phyloP scores from a whole-genome alignment of 1,284 basidiomycete genomes.

The Papiliotrema fonsecae region DNA sequence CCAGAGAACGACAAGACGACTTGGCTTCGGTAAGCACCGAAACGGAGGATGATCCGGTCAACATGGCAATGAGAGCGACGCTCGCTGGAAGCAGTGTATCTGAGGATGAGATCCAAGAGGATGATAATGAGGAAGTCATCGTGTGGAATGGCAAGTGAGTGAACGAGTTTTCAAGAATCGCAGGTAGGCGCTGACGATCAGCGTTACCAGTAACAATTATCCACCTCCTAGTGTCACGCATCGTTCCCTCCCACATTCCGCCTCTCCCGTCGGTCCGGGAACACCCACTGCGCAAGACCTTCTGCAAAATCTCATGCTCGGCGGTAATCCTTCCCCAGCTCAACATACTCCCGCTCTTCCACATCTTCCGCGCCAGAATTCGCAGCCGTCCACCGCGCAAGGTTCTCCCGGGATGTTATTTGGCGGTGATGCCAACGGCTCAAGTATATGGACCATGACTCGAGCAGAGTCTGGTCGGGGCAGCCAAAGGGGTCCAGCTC shows the following conservation, averaged over 20 bases:
- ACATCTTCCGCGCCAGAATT: neutral
- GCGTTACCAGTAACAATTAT: too few species aligned
- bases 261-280: neutral
- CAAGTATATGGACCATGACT: conserved; percentile 36
- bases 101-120: conserved; percentile 45
- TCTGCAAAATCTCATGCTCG: conserved; percentile 21
- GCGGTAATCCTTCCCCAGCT: conserved; percentile 4
- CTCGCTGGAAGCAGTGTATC: conserved; percentile 51
- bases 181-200: neutral
- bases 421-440: conserved; percentile 7
- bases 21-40: conserved; percentile 62
- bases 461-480: conserved; percentile 31
- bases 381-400: neutral
- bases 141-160: conserved; percentile 29
- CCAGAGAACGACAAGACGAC: conserved; percentile 45
- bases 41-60: conserved; percentile 75
- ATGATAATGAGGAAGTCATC: conserved; percentile 39
- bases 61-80: conserved; percentile 66
- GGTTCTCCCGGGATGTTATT: conserved; percentile 21
- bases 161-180: neutral
- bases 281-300: conserved; percentile 19
- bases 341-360: too few species aligned
- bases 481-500: too few species aligned
- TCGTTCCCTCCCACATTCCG: too few species aligned
- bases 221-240: too few species aligned